Evolutionary conservation across 306 rosid genomes (phyloP), one percentile per base, ranked within the genome.

Genomic region (Lupinus albus): DNA sequence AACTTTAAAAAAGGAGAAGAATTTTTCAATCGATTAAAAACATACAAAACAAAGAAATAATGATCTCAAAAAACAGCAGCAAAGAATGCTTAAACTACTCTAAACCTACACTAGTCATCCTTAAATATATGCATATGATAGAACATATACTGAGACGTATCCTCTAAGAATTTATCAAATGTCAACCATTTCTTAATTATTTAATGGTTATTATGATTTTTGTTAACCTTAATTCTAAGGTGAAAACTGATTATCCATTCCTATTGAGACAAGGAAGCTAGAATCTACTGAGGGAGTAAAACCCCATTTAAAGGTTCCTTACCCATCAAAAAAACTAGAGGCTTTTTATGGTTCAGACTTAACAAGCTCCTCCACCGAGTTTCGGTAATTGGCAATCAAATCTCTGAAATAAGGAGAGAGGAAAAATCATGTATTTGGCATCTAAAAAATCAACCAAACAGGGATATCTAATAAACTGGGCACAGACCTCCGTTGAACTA

Each of bases 361-460:
- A 61, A 84, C 78, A 63, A 93, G 89, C 64, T 84, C 91, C 74
- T 84, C 86, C 25, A 93, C 89, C 48, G 94, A 86, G 47, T 78
- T 88, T 70, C 63, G 80, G 74, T 86, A 86, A 74, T 83, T 85
- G 62, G 80, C 84, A 71, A 83, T 82, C 81, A 86, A 76, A 41
- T 89, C 97, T 82, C 99, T 88, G 85, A 16, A 53, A 41, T 2
- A 47, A 21, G 11, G 56, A 52, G 42, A 14, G 46, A 46, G 46
- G 41, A 70, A 32, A 14, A 45, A 1, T 7, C 63, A 52, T 36
- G 36, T 12, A 20, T 75, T 25, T 46, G 77, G 71, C 59, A 57
- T 61, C 35, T 6, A 54, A 32, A 66, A 18, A 66, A 48, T 69
- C 38, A 54, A 52, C 5, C 21, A 33, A 59, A 61, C n/a, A 70